phyloP scores from a whole-genome alignment of 2,329 filamentous ascomycete genomes.

The Ascochyta clinopodiicola region DNA sequence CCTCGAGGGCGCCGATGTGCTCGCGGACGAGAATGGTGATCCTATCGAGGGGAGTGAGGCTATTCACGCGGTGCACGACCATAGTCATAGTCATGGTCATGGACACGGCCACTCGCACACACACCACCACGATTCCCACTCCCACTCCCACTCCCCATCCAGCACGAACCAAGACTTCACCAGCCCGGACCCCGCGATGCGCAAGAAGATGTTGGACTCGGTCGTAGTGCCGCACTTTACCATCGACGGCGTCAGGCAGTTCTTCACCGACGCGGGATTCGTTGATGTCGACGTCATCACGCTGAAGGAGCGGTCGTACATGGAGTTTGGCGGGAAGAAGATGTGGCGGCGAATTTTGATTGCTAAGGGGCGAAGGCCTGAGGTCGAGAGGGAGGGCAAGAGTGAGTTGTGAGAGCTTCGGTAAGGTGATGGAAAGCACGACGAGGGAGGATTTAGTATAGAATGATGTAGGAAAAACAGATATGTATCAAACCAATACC shows the following conservation, averaged over 20 bases:
- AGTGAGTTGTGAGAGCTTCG: constrained; percentile 27
- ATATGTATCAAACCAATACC: constrained; percentile 1
- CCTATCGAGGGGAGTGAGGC: constrained; percentile 32
- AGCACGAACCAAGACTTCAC: constrained; percentile 14
- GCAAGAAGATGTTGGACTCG: constrained; percentile 54
- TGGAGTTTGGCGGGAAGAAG: constrained; percentile 49
- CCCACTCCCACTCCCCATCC: not conserved
- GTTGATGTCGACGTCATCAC: constrained; percentile 64
- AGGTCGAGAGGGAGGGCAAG: constrained; percentile 22
- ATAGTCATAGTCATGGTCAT: constrained; percentile 31
- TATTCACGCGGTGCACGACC: constrained; percentile 27
- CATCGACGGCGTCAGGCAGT: constrained; percentile 61
- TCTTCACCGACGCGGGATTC: constrained; percentile 69
- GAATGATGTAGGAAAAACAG: not conserved
- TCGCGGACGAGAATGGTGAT: constrained; percentile 36
- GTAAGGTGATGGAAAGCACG: too few species aligned
- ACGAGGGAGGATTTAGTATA: too few species aligned
- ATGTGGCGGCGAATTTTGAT: constrained; percentile 58
- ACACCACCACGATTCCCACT: constrained; percentile 11
- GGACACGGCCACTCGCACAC: constrained; percentile 19
- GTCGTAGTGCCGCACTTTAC: constrained; percentile 73
- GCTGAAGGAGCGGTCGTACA: constrained; percentile 59
- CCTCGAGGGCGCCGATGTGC: constrained; percentile 58
- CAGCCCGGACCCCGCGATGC: constrained; percentile 17
- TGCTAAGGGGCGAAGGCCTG: constrained; percentile 57